Conservation (phyloP, 441 rosid genomes). For the Mallotus japonicus region DNA sequence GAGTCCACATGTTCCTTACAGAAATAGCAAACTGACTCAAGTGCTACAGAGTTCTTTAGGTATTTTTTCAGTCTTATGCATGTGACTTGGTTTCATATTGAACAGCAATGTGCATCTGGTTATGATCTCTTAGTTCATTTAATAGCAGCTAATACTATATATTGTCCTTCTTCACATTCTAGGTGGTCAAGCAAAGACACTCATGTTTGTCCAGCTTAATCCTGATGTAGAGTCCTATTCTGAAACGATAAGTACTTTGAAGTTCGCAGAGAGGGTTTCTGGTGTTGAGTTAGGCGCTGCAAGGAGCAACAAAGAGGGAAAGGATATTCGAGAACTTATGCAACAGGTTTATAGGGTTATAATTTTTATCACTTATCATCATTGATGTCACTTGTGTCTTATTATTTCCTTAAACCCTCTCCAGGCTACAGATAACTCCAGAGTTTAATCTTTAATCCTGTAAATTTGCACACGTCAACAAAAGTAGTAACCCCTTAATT, state of each 20-base stretch:
- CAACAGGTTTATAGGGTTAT: conserved; percentile 30
- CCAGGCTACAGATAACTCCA: neutral
- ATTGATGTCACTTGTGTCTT: neutral
- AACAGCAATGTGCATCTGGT: neutral
- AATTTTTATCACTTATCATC: neutral
- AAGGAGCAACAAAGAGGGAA: conserved; percentile 37
- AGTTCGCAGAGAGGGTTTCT: conserved; percentile 44
- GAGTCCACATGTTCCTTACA: conserved; percentile 36
- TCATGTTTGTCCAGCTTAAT: conserved; percentile 45
- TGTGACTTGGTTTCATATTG: neutral
- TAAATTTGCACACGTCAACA: neutral
- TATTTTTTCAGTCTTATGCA: neutral
- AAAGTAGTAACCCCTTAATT: neutral
- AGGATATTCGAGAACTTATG: conserved; percentile 33
- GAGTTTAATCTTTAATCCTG: neutral
- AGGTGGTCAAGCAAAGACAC: conserved; percentile 45
- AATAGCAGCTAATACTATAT: neutral
- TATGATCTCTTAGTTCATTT: neutral
- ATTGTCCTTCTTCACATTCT: neutral
- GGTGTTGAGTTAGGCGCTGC: conserved; percentile 45
- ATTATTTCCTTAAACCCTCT: neutral
- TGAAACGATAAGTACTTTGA: conserved; percentile 38
- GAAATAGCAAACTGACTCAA: conserved; percentile 44
- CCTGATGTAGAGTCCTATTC: conserved; percentile 38
- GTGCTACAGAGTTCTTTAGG: conserved; percentile 40